phyloP scores from a whole-genome alignment of 2,329 filamentous ascomycete genomes.

The Bimuria novae-zelandiae region DNA sequence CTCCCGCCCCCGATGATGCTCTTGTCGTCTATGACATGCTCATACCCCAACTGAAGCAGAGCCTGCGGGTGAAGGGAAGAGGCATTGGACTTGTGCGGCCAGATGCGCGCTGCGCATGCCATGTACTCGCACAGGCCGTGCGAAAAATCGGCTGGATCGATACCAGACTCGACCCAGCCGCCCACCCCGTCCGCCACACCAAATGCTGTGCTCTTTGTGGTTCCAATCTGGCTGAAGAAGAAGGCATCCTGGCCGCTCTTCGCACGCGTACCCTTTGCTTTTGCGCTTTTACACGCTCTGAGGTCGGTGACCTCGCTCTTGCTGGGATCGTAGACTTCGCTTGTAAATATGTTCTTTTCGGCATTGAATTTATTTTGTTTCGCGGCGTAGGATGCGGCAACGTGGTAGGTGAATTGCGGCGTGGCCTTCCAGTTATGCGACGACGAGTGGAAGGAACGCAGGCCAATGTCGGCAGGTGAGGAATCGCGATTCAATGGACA shows the following conservation, averaged over 20 bases:
- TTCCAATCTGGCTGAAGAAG: constrained; percentile 81
- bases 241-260: constrained; percentile 94
- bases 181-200: constrained; percentile 94
- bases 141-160: constrained; percentile 94
- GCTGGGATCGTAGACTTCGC: constrained; percentile 33
- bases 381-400: constrained; percentile 49
- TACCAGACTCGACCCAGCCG: constrained; percentile 89
- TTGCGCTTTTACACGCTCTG: constrained; percentile 35
- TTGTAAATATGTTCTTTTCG: constrained; percentile 42
- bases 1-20: constrained; percentile 81
- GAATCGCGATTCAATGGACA: constrained; percentile 38
- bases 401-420: constrained; percentile 45
- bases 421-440: constrained; percentile 31
- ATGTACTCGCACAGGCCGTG: constrained; percentile 93
- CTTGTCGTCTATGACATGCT: constrained; percentile 75
- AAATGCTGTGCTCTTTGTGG: constrained; percentile 73
- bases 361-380: constrained; percentile 45
- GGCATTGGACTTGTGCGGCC: constrained; percentile 49
- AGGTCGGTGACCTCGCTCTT: constrained; percentile 30
- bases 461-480: constrained; percentile 32
- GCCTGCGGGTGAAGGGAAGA: constrained; percentile 63
- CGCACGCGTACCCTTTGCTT: constrained; percentile 66
- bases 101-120: constrained; percentile 72
- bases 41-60: constrained; percentile 83
- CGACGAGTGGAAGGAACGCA: constrained; percentile 38